Base-by-base conservation (phyloP, 768 basidiomycete genomes). In the Naganishia vaughanmartiniae region DNA sequence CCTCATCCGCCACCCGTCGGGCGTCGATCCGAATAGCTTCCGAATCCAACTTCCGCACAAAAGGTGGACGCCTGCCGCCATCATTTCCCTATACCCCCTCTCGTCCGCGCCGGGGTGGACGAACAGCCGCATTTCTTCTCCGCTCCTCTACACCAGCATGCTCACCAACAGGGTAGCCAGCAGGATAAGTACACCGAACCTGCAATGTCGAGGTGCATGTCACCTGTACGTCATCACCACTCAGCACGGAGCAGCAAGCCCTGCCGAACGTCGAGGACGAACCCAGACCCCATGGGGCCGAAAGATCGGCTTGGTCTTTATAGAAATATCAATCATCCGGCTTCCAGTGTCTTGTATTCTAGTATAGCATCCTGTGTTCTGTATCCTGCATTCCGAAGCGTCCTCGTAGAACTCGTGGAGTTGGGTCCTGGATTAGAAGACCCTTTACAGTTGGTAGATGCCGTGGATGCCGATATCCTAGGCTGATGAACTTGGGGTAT, bases 381-480 rank as follows among this genome's bases (percentile, higher is more conserved):
- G 48, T 51, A 46, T 46, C 4, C 34, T 36, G 34, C 12, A 36
- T 36, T 5, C 36, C 36, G 15, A 42, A 5, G 42, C 42, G 12
- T 42, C 42, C 17, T 42, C 11, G 57, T 24, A 39, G 57, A 24
- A 58, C 12, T 58, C 10, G 31, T 39, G 33, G 21, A 36, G 33
- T 58, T 56, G 60, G 1, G 4, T 7, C 36, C 60, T 42, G 42
- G 42, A 42, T 42, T 42, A 42, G 42, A 42, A 11, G 42, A 42
- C 10, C 42, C 34, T 36, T 36, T 36, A 36, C 24, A 60, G 19
- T 34, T 45, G 45, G 60, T 15, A 26, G 21, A 33, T 36, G 31
- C 57, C 57, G 57, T 33, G 34, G 57, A 58, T 58, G 57, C 57
- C 57, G 57, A 58, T 58, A 58, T 19, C 11, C 9, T 15, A 34